These are phyloP conservation scores for Penicillium lagena DNA, from an alignment of 495 filamentous ascomycete species.

Conservation along the genomic window DNA sequence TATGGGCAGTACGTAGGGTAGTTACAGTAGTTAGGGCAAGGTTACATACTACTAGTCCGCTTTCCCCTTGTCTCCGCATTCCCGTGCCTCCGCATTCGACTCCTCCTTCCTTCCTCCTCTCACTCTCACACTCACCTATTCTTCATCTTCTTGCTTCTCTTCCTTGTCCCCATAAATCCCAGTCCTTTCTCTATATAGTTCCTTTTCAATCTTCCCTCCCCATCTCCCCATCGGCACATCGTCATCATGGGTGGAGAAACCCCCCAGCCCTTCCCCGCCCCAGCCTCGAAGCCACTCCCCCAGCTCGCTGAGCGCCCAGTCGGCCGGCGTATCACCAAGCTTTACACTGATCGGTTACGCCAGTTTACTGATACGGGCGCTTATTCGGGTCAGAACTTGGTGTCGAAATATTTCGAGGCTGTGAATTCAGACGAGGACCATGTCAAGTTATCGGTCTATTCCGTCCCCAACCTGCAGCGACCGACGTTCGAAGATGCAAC, in stretches of 20 bases:
- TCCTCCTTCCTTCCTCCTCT: too few species aligned
- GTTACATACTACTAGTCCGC: too few species aligned
- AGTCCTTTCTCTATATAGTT: too few species aligned
- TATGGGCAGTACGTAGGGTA: constrained; percentile 31
- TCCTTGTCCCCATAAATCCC: too few species aligned
- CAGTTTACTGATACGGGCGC: constrained; percentile 77
- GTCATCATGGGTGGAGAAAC: constrained; percentile 43
- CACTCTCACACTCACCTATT: too few species aligned
- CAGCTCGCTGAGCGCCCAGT: constrained; percentile 53
- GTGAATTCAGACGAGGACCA: constrained; percentile 62
- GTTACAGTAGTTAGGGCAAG: neutral
- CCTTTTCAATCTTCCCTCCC: too few species aligned
- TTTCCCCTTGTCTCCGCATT: too few species aligned
- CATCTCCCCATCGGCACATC: too few species aligned
- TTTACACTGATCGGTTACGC: constrained; percentile 79
- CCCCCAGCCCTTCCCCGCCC: constrained; percentile 20
- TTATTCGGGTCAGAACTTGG: constrained; percentile 72
- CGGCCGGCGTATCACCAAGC: constrained; percentile 78
- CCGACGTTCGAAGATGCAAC: constrained; percentile 89
- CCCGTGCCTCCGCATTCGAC: too few species aligned
- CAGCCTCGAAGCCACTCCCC: constrained; percentile 46
- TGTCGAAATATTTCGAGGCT: constrained; percentile 72
- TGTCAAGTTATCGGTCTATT: constrained; percentile 83
- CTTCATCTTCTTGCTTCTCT: too few species aligned
- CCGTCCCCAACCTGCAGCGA: constrained; percentile 67